A percentile compares a stretch with the other conserved stretches of the same genome.
Evolutionary conservation across 805 yeast genomes (phyloP).

Genomic region (Wickerhamiella alocasiicola): DNA sequence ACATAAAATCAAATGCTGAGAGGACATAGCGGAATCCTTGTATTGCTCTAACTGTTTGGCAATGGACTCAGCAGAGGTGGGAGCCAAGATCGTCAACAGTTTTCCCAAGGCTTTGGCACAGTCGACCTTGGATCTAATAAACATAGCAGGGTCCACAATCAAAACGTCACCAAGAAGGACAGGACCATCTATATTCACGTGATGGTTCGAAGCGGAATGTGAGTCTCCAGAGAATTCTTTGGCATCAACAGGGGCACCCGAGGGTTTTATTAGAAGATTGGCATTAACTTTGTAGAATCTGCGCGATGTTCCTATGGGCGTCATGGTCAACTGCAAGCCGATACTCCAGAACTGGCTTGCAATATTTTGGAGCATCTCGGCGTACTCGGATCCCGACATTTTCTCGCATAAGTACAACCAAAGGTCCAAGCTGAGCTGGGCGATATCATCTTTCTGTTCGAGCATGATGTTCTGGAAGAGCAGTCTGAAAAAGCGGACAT

Average conservation of each 20-base stretch:
- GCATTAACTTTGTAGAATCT: conserved; percentile 77
- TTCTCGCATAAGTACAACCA: conserved; percentile 40
- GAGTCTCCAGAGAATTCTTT: conserved; percentile 12
- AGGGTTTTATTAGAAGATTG: conserved; percentile 62
- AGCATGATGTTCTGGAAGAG: conserved; percentile 77
- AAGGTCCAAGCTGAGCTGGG: conserved; percentile 48
- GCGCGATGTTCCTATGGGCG: conserved; percentile 91
- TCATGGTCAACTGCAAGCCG: conserved; percentile 53
- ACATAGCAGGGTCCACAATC: conserved; percentile 61
- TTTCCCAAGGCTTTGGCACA: conserved; percentile 69
- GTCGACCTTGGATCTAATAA: conserved; percentile 61
- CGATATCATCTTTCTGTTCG: conserved; percentile 72
- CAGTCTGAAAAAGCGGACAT: conserved; percentile 57
- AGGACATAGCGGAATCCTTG: conserved; percentile 53
- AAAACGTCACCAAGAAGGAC: conserved; percentile 84
- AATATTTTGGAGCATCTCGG: neutral
- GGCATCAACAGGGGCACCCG: conserved; percentile 38
- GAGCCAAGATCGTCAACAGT: conserved; percentile 20
- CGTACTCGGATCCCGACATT: conserved; percentile 1
- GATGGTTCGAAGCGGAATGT: conserved; percentile 15
- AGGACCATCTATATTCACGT: conserved; percentile 84
- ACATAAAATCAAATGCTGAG: conserved; percentile 64
- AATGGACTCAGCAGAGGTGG: neutral
- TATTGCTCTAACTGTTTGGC: conserved; percentile 25
- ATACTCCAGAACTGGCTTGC: conserved; percentile 30